Conservation (phyloP, 1,139 yeast genomes). For the Hemisphaericaspora subhashii region DNA sequence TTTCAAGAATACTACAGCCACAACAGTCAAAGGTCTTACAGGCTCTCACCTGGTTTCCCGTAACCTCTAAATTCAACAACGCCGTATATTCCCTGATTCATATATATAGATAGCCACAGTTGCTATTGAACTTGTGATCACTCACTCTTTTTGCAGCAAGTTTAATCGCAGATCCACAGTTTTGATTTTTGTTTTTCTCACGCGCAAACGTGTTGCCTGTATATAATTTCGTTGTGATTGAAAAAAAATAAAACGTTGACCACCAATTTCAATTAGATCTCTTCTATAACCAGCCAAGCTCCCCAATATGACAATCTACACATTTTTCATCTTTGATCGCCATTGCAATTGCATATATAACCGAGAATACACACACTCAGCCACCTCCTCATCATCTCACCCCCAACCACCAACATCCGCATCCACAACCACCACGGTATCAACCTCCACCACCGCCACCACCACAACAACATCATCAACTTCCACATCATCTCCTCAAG, state of each 20-base stretch:
- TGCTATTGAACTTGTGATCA: too few species aligned
- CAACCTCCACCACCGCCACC: not conserved
- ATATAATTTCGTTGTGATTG: too few species aligned
- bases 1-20: too few species aligned
- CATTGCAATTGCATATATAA: conserved; percentile 81
- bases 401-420: conserved; percentile 62
- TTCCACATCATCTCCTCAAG: conserved; percentile 18
- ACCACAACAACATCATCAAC: not conserved
- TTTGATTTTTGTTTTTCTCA: too few species aligned
- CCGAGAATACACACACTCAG: conserved; percentile 51
- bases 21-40: too few species aligned
- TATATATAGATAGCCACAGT: too few species aligned
- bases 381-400: conserved; percentile 61
- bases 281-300: not conserved
- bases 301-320: conserved; percentile 49
- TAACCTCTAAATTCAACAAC: too few species aligned
- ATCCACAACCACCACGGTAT: conserved; percentile 11
- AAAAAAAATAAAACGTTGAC: not conserved
- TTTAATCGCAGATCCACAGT: too few species aligned
- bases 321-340: conserved; percentile 86
- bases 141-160: too few species aligned
- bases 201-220: too few species aligned
- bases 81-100: too few species aligned
- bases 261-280: not conserved
- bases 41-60: too few species aligned